Evolutionary conservation across 2,329 filamentous ascomycete genomes (phyloP).

Genomic region (Aschersonia sp.): DNA sequence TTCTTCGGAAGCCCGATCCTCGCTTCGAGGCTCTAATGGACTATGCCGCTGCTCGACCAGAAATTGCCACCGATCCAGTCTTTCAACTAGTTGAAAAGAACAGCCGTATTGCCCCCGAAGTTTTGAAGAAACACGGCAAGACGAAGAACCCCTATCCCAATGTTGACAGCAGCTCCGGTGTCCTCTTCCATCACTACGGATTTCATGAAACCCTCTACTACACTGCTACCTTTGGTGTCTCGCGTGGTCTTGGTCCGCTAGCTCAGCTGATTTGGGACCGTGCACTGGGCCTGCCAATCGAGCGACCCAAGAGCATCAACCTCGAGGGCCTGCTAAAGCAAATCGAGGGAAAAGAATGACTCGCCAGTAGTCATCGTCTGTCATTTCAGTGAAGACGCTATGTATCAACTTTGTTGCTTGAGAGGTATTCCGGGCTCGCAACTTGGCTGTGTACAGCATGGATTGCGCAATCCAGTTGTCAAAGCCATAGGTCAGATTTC

Average conservation of each 20-base stretch:
- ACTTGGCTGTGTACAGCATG: too few species aligned
- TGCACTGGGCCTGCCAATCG: slow-evolving; percentile 84
- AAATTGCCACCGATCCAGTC: slow-evolving; percentile 75
- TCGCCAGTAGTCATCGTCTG: too few species aligned
- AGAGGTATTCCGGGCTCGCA: too few species aligned
- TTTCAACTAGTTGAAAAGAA: slow-evolving; percentile 93
- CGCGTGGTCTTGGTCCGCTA: slow-evolving; percentile 65
- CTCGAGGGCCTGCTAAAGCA: slow-evolving; percentile 69
- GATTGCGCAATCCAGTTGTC: too few species aligned
- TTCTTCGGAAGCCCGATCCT: slow-evolving; percentile 91
- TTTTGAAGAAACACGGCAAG: slow-evolving; percentile 92
- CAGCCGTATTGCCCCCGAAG: slow-evolving; percentile 76
- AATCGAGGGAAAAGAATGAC: slow-evolving; percentile 29
- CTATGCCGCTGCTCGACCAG: slow-evolving; percentile 72
- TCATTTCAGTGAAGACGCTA: too few species aligned
- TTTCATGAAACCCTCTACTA: slow-evolving; percentile 98
- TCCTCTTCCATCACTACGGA: slow-evolving; percentile 95
- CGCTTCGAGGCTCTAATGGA: slow-evolving; percentile 95
- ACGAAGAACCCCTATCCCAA: slow-evolving; percentile 97
- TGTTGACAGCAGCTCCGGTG: slow-evolving; percentile 84
- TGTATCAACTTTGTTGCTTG: too few species aligned
- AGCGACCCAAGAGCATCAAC: slow-evolving; percentile 96
- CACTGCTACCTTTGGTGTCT: slow-evolving; percentile 57
- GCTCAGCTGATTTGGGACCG: slow-evolving; percentile 95
- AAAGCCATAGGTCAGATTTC: too few species aligned